phyloP scores from a whole-genome alignment of 1,284 basidiomycete species.

The Kwoniella shivajii region DNA sequence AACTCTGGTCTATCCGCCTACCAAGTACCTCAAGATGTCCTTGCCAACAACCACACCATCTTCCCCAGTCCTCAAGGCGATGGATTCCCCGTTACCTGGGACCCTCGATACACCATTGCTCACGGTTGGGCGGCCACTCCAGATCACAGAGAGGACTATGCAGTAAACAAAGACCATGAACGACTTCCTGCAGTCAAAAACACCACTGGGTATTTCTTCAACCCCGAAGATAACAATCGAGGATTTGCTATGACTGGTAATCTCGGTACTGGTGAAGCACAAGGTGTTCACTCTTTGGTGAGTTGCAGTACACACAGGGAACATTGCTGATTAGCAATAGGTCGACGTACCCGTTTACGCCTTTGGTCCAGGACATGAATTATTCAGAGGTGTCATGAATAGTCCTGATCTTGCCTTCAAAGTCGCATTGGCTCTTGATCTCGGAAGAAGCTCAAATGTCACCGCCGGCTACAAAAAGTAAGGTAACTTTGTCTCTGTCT shows the following conservation, averaged over 20 bases:
- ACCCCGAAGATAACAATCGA: conserved; percentile 47
- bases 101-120: conserved; percentile 53
- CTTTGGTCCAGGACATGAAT: conserved; percentile 51
- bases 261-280: conserved; percentile 38
- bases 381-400: conserved; percentile 52
- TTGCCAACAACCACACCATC: conserved; percentile 42
- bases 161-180: conserved; percentile 41
- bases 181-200: conserved; percentile 44
- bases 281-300: conserved; percentile 53
- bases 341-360: conserved; percentile 54
- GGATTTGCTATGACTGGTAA: conserved; percentile 54
- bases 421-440: conserved; percentile 49
- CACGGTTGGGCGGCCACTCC: conserved; percentile 51
- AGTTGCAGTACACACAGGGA: background rate
- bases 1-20: conserved; percentile 51
- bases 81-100: conserved; percentile 54
- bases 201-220: conserved; percentile 47
- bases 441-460: conserved; percentile 43
- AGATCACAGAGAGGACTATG: conserved; percentile 50
- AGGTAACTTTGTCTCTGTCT: background rate
- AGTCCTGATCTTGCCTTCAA: conserved; percentile 50
- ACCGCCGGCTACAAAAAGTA: conserved; percentile 39
- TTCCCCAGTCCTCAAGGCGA: conserved; percentile 43
- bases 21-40: conserved; percentile 36
- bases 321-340: background rate